Evolutionary conservation across 169 alveolate species (phyloP), one percentile per base, ranked within the genome.

Genomic region (Plasmodium reichenowi): DNA sequence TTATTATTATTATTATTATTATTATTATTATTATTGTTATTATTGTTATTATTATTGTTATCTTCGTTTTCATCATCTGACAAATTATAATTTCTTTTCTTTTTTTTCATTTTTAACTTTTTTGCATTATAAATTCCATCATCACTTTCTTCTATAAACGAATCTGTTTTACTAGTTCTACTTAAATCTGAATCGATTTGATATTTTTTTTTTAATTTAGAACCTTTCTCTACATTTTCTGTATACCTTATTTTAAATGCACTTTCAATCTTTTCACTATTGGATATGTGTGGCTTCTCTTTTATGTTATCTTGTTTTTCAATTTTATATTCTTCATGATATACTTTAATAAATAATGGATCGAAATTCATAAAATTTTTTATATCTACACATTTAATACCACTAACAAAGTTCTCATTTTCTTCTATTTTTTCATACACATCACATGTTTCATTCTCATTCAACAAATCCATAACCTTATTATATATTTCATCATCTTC

Each of bases 61-160:
- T 10, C 29, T 9, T 12, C 71, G 3, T 26, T 72, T 54, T 72
- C 60, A 17, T 13, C 29, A 74, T 48, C 74, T 3, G 12, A 10
- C 7, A 45, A 48, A 17, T 9, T 17, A 5, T 59, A 2, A 74
- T 24, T 67, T 48, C 43, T 48, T 56, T 29, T 64, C 22, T 76
- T 76, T 9, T 47, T 67, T 64, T 66, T 63, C 66, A 64, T 47
- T 43, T 76, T 76, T 5, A 76, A 56, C 24, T 67, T 54, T 67
- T 76, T 76, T 3, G 88, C 76, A 17, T 74, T 76, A 56, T 76
- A 76, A 24, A 76, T 76, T 47, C 52, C 88, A 43, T 76, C 88
- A 56, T 76, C 76, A 58, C 88, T 76, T 10, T 72, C 85, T 22
- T 72, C 70, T 12, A 68, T 26, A 47, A 45, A 4, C 22, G 15